These are phyloP conservation scores for Dictyostelium firmibasis DNA, from an alignment of 78 protist genomes.

Conservation along the genomic window DNA sequence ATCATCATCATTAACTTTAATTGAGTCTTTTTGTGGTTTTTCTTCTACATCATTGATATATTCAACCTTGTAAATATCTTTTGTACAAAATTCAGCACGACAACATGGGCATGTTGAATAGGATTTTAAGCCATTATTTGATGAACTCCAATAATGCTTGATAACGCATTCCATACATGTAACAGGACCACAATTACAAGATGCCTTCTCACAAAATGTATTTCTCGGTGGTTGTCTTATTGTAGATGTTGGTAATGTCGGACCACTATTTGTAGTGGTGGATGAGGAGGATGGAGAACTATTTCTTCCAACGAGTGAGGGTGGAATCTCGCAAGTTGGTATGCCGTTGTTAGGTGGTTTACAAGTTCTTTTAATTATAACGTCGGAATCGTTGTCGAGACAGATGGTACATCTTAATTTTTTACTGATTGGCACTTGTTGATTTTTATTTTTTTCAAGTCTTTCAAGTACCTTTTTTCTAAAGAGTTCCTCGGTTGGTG, in stretches of 20 bases:
- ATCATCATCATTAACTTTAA: not conserved
- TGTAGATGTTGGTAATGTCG: not conserved
- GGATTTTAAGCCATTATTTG: conserved; percentile 20
- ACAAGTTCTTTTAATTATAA: conserved; percentile 42
- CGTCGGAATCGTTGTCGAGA: conserved; percentile 5
- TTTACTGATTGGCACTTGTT: not conserved
- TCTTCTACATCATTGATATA: not conserved
- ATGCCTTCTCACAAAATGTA: conserved; percentile 2
- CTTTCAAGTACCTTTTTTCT: not conserved
- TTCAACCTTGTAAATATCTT: conserved; percentile 49
- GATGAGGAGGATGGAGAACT: not conserved
- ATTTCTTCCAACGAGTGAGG: not conserved
- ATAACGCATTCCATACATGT: conserved; percentile 51
- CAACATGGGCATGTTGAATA: conserved; percentile 59
- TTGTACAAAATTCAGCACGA: conserved; percentile 63
- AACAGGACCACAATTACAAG: conserved; percentile 53
- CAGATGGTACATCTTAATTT: conserved; percentile 33
- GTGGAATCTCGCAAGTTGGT: not conserved
- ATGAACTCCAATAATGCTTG: conserved; percentile 48
- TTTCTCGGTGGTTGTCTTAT: not conserved
- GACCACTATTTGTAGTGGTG: not conserved
- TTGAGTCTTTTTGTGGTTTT: not conserved
- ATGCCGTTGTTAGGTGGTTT: not conserved
- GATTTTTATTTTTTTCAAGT: not conserved
- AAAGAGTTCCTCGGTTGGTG: conserved; percentile 69